Base-by-base conservation (phyloP, 495 filamentous ascomycete species). In the Hamigera avellanea region DNA sequence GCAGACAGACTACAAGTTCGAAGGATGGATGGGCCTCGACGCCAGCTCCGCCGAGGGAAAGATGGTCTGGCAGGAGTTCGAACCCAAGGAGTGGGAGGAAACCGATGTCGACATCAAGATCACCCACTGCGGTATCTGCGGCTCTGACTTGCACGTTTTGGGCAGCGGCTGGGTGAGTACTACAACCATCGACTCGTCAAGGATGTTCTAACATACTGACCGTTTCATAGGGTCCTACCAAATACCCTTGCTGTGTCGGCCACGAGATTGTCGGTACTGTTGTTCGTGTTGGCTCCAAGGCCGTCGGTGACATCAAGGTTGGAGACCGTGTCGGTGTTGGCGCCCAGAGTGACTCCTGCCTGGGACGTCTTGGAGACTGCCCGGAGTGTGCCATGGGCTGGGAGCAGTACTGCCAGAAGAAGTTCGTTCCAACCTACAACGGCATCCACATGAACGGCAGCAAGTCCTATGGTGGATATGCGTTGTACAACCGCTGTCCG, bases 241-340 rank as follows among this genome's bases (percentile, higher is more conserved):
- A 57, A 1, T 87, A 86, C 56, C 82, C 83, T 14, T 74, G 68
- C 59, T 75, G 74, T 49, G 83, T 87, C 18, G 86, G 83, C 33
- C 86, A 91, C 57, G 87, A 95, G 52, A 81, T 95, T 26, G 76
- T 88, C 18, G 87, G 87, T 30, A 76, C 59, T 5, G 83, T 74
- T 9, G 78, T 88, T 15, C 76, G 77, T 13, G 79, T 89, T 12
- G 88, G 86, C 21, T 66, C 59, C 35, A 68, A 83, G 31, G 81
- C 72, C 7, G 71, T 72, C 35, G 64, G 52, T 5, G 56, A 68
- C 26, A 66, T 93, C 57, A 79, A 83, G 40, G 53, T 87, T 31
- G 87, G 87, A n/a, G 86, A 94, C 53, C 76, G 86, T 16, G 83
- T 91, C 25, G 88, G 88, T 25, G 83, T 94, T 17, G 87, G 88